Conservation (phyloP, 805 yeast genomes). For the Komagataella phaffii region DNA sequence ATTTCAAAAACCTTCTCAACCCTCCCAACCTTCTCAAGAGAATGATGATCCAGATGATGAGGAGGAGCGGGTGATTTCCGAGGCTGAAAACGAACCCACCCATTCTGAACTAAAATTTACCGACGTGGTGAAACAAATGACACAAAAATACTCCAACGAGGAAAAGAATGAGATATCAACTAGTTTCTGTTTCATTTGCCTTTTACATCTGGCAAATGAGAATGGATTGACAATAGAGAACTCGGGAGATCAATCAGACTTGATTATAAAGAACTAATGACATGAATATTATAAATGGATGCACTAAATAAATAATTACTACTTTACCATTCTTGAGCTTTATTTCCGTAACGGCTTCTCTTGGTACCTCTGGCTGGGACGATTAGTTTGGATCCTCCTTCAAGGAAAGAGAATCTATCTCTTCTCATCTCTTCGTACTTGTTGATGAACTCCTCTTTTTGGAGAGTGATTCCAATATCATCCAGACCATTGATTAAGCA, state of each 20-base stretch:
- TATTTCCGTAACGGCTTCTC: slow-evolving; percentile 52
- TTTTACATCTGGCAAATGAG: slow-evolving; percentile 36
- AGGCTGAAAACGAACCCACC: slow-evolving; percentile 1
- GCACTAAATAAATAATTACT: neutral
- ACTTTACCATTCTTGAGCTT: slow-evolving; percentile 61
- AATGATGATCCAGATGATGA: slow-evolving; percentile 6
- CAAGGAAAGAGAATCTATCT: slow-evolving; percentile 79
- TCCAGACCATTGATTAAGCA: slow-evolving; percentile 91
- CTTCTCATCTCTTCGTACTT: slow-evolving; percentile 70
- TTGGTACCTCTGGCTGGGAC: slow-evolving; percentile 56
- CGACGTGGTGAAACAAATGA: slow-evolving; percentile 21
- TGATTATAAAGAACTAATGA: slow-evolving; percentile 11
- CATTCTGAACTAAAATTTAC: slow-evolving; percentile 12
- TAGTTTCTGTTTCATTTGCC: slow-evolving; percentile 35
- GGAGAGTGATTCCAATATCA: slow-evolving; percentile 91
- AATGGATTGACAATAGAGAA: slow-evolving; percentile 26
- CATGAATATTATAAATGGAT: neutral
- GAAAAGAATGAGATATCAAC: slow-evolving; percentile 30
- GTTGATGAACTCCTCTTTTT: slow-evolving; percentile 66
- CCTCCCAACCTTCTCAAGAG: slow-evolving; percentile 12
- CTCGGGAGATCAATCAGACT: slow-evolving; percentile 21
- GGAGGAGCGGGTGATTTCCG: slow-evolving; percentile 1
- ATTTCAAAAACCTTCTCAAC: slow-evolving; percentile 6
- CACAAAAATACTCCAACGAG: slow-evolving; percentile 21
- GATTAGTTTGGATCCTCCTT: slow-evolving; percentile 66